Percentiles rank a stretch among this genome's conserved stretches.
Conservation (phyloP, 805 yeast genomes). For the Metschnikowia koreensis region DNA sequence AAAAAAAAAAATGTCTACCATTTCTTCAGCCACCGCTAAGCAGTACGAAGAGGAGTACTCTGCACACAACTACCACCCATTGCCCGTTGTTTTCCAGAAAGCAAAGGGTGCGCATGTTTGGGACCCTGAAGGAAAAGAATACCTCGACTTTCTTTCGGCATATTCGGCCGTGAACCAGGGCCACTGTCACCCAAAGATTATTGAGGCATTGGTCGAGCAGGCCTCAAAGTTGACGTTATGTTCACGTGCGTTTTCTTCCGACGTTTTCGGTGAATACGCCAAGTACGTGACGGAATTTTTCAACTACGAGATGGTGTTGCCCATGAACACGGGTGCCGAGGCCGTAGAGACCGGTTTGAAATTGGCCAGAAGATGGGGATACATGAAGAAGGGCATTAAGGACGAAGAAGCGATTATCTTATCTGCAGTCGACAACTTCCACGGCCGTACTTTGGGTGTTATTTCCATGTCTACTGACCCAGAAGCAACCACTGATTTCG, state of each 20-base stretch:
- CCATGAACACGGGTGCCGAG: slow-evolving; percentile 99
- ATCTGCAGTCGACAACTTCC: slow-evolving; percentile 89
- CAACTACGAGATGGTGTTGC: slow-evolving; percentile 87
- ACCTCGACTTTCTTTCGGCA: slow-evolving; percentile 88
- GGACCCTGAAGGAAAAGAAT: slow-evolving; percentile 97
- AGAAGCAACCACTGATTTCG: slow-evolving; percentile 84
- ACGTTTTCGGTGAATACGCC: slow-evolving; percentile 82
- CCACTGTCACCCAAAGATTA: slow-evolving; percentile 93
- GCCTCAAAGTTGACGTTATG: slow-evolving; percentile 81
- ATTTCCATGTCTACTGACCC: slow-evolving; percentile 96
- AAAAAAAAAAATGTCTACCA: slow-evolving; percentile 14
- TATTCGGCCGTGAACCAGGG: slow-evolving; percentile 98
- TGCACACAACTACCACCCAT: slow-evolving; percentile 96
- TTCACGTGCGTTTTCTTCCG: slow-evolving; percentile 90
- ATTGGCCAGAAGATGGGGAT: slow-evolving; percentile 97
- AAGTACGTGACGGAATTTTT: slow-evolving; percentile 86
- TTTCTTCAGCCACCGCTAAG: slow-evolving; percentile 64
- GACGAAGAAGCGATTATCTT: slow-evolving; percentile 81
- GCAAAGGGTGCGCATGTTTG: slow-evolving; percentile 92
- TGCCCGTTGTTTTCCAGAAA: slow-evolving; percentile 87
- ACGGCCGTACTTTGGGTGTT: slow-evolving; percentile 93
- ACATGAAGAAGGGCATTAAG: slow-evolving; percentile 79
- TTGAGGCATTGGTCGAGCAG: slow-evolving; percentile 81
- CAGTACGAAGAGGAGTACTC: slow-evolving; percentile 76
- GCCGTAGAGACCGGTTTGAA: slow-evolving; percentile 96